Base-by-base conservation (phyloP, 352 stramenopile species). In the Saprolegnia parasitica region DNA sequence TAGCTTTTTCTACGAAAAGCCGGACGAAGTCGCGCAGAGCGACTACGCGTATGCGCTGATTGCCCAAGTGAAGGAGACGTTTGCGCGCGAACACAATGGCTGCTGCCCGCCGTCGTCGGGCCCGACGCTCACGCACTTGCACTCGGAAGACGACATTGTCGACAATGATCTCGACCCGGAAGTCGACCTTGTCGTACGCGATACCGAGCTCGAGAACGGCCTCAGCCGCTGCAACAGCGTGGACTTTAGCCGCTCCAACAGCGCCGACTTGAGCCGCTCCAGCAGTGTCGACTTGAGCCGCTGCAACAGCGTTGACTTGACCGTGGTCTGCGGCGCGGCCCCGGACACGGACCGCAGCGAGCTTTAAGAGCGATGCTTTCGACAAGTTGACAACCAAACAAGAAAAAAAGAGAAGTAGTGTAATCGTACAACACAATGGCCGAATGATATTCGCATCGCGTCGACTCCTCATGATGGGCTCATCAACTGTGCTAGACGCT, bases 1-100 rank as follows among this genome's bases (percentile, higher is more conserved):
- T 68, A 92, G 83, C 74, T 95, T 95, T 70, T 84, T 80, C 35
- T 93, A 91, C 67, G 87, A 95, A 74, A 88, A 75, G 56, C 90
- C 71, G 67, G 84, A 85, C 60, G 73, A 82, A 37, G 56, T 42
- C 45, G 40, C 16, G n/a, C 56, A 64, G 11, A 64, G 26, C 37
- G 63, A 70, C 46, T 52, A 70, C 29, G 46, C 46, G 32, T 70
- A 70, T 24, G 47, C 54, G 16, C 29, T 70, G 32, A 70, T 70
- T 23, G 55, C 55, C 5, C 63, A 70, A 62, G 63, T 70, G 46
- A 70, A 61, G n/a, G 63, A 70, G 29, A 70, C 63, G n/a, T 70
- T 70, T 70, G 45, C 63, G 10, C 54, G 26, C 37, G 63, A 70
- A 10, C 21, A 49, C 42, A 24, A 24, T 24, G 13, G 52, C 52